Evolutionary conservation across 305 asterid species (phyloP).

Genomic region (Fraxinus paxiana): DNA sequence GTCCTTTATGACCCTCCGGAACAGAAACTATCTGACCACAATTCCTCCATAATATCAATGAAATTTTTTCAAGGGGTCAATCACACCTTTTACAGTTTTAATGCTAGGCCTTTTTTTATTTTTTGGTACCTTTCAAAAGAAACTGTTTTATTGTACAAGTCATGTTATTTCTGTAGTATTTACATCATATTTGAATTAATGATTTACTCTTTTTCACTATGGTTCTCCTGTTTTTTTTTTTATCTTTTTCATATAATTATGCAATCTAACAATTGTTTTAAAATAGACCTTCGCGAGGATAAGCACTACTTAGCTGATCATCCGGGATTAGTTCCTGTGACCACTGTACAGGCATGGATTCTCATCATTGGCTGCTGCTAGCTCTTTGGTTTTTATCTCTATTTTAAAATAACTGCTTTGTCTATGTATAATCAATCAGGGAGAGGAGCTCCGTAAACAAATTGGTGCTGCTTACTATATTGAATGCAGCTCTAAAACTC

Average conservation of each 20-base stretch:
- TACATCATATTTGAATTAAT: neutral
- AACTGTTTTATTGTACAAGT: neutral
- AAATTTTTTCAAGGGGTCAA: neutral
- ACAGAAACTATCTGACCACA: neutral
- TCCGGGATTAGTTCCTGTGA: slow-evolving; percentile 84
- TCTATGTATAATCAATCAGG: slow-evolving; percentile 42
- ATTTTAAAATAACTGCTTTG: slow-evolving; percentile 4
- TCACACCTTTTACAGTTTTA: neutral
- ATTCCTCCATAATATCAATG: neutral
- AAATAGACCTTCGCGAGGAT: slow-evolving; percentile 88
- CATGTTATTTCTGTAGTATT: neutral
- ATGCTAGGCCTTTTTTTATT: neutral
- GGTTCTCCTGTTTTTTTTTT: too few relatives aligned
- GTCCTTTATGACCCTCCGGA: neutral
- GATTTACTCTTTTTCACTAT: neutral
- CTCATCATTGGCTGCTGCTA: neutral
- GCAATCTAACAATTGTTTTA: slow-evolving; percentile 20
- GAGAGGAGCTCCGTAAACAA: slow-evolving; percentile 94
- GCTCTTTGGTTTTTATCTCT: neutral
- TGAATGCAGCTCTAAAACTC: slow-evolving; percentile 95
- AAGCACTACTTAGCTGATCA: slow-evolving; percentile 84
- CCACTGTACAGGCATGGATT: slow-evolving; percentile 66
- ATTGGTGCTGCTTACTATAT: slow-evolving; percentile 78
- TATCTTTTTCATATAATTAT: neutral
- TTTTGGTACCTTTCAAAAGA: neutral